phyloP scores from a whole-genome alignment of 2,329 filamentous ascomycete species.

The Colletotrichum destructivum region DNA sequence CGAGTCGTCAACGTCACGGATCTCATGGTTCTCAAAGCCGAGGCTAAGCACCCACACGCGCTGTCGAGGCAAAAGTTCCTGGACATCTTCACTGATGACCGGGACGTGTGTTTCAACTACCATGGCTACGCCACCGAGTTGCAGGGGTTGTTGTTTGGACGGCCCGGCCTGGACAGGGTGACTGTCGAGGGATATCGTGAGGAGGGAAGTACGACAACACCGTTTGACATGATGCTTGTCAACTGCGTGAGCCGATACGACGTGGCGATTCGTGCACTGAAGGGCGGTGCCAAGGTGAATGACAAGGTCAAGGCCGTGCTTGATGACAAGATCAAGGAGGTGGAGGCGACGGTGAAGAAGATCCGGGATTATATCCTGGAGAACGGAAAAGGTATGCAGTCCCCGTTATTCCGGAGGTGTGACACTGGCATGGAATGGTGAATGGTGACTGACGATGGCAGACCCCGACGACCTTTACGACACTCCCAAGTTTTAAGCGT shows the following conservation, averaged over 20 bases:
- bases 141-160: slow-evolving; percentile 73
- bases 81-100: slow-evolving; percentile 70
- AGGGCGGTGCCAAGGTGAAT: slow-evolving; percentile 63
- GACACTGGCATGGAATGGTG: slow-evolving; percentile 16
- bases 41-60: slow-evolving; percentile 72
- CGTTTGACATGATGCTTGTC: slow-evolving; percentile 79
- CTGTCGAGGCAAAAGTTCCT: slow-evolving; percentile 67
- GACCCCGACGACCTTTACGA: slow-evolving; percentile 69
- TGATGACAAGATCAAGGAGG: slow-evolving; percentile 62
- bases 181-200: slow-evolving; percentile 73
- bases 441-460: slow-evolving; percentile 45
- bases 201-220: slow-evolving; percentile 77
- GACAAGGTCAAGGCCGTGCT: slow-evolving; percentile 61
- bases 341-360: slow-evolving; percentile 64
- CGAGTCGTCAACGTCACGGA: slow-evolving; percentile 78
- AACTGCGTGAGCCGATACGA: slow-evolving; percentile 74
- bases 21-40: slow-evolving; percentile 72
- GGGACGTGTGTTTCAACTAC: slow-evolving; percentile 75
- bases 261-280: slow-evolving; percentile 69
- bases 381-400: slow-evolving; percentile 65
- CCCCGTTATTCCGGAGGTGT: background rate
- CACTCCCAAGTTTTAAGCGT: slow-evolving; percentile 57
- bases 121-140: slow-evolving; percentile 76
- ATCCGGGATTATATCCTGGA: slow-evolving; percentile 66
- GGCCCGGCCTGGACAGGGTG: slow-evolving; percentile 65